Evolutionary conservation across 2,329 filamentous ascomycete species (phyloP), one percentile per base, ranked within the genome.

Genomic region (Fusarium liriodendri): DNA sequence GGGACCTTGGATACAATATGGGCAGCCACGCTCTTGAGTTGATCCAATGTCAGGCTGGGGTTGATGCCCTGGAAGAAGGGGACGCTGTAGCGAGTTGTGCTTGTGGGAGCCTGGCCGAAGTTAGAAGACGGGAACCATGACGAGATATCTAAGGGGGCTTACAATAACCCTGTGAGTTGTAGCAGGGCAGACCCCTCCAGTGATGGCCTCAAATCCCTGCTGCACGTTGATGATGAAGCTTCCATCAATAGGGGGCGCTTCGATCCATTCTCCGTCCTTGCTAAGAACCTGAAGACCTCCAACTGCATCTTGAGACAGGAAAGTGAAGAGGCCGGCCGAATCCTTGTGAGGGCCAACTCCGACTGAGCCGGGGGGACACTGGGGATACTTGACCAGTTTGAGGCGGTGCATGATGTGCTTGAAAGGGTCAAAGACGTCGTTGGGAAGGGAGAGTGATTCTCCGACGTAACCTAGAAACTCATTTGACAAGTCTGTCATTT

Each of bases 41-140:
- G 35, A 11, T 55, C 35, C 14, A 64, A 45, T 4, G 61, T 57
- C 27, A 64, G 32, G 37, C 27, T 64, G n/a, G 61, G 47, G 16
- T 64, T 38, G 45, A 64, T 64, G n/a, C 61, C 61, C n/a, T 64
- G 61, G 27, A 64, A 64, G 50, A 64, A 64, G 10, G 61, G 61
- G 6, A 64, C 25, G 25, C 61, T 64, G 61, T 64, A 64, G 27
- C 61, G 61, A 1, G 61, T 55, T 55, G 47, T 64, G n/a, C 61
- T 64, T 6, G 61, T 64, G 5, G 61, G 61, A 16, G 61, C 61
- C 61, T 64, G 22, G 9, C 5, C 7, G 6, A 2, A 33, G 47
- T 64, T n/a, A 55, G 14, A 16, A 35, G 2, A 27, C n/a, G 18
- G 0, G 35, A 5, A 5, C 1, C 16, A 2, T 4, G 3, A 16